Percentiles rank a stretch among this genome's conserved stretches.
Evolutionary conservation across 192 early-diverging fungal species (phyloP).

Genomic region (Podila horticola): DNA sequence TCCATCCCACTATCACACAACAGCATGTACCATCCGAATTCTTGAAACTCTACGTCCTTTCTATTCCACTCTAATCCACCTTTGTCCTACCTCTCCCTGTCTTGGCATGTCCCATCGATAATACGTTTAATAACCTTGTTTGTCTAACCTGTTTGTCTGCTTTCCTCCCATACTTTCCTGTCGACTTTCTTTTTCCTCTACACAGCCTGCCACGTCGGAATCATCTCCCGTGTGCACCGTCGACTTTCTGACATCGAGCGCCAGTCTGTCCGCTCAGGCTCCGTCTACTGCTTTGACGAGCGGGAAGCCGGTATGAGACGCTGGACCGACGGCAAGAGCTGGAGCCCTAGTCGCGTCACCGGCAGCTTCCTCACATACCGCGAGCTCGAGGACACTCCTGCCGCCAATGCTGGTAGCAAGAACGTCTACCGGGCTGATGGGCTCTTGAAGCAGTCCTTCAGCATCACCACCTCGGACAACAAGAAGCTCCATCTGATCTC

Average conservation of each 20-base stretch:
- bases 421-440: constrained; percentile 80
- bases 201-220: constrained; percentile 77
- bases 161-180: background rate
- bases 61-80: background rate
- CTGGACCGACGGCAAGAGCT: constrained; percentile 93
- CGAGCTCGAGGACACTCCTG: constrained; percentile 68
- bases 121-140: background rate
- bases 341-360: constrained; percentile 89
- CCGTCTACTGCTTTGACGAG: constrained; percentile 94
- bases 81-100: too few species aligned
- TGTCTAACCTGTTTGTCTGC: constrained; percentile 4
- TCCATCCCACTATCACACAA: too few species aligned
- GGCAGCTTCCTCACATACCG: constrained; percentile 92
- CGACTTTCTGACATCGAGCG: constrained; percentile 88
- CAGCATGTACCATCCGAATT: background rate
- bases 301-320: constrained; percentile 90
- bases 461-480: constrained; percentile 82
- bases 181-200: background rate
- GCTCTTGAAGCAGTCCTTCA: constrained; percentile 89
- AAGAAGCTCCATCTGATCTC: constrained; percentile 89
- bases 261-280: constrained; percentile 81
- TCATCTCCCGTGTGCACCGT: constrained; percentile 80
- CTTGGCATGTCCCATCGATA: background rate
- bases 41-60: background rate
- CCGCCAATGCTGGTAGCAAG: constrained; percentile 23